Evolutionary conservation across 495 filamentous ascomycete genomes (phyloP), one percentile per base, ranked within the genome.

Genomic region (Aspergillus saccharolyticus): DNA sequence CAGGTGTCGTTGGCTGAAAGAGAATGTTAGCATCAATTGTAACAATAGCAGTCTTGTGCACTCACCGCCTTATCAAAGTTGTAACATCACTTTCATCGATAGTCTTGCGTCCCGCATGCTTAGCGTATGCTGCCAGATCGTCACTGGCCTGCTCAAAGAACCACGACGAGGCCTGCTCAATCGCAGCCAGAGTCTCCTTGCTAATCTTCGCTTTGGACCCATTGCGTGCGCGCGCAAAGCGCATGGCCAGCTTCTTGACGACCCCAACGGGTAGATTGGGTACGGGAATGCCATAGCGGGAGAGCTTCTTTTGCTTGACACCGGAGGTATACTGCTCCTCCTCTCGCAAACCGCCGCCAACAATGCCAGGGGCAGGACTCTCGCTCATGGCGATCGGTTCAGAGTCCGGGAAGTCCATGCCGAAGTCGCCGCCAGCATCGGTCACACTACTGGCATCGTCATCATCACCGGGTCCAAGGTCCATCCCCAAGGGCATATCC

Each of bases 101-200:
- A 4, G 84, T 90, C 69, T 87, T 92, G 43, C 91, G 81, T 25
- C 86, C 84, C 4, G 89, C 90, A 69, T 96, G 91, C 49, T 85
- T 78, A 9, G 91, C 87, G 71, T 91, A 96, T 1, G 80, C 84
- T 3, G 81, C 82, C 57, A 96, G 74, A 64, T 95, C 89, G 21
- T 89, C 88, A 55, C 88, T 81, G 15, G 86, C 76, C 68, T 96
- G 91, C 63, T 93, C 87, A 65, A 96, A 95, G 70, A 90, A 96
- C 85, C 88, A 91, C 33, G 92, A 88, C 17, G 86, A 87, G 16
- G 90, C 89, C 63, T 88, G 84, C 66, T 86, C 83, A 42, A 96
- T 85, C 21, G 84, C 84, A 17, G 81, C 79, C 52, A 96, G 74
- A 1, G 86, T 84, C 25, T 91, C 87, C 42, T 86, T 84, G 57